Conservation (phyloP, 768 basidiomycete genomes). For the Suillus subluteus region DNA sequence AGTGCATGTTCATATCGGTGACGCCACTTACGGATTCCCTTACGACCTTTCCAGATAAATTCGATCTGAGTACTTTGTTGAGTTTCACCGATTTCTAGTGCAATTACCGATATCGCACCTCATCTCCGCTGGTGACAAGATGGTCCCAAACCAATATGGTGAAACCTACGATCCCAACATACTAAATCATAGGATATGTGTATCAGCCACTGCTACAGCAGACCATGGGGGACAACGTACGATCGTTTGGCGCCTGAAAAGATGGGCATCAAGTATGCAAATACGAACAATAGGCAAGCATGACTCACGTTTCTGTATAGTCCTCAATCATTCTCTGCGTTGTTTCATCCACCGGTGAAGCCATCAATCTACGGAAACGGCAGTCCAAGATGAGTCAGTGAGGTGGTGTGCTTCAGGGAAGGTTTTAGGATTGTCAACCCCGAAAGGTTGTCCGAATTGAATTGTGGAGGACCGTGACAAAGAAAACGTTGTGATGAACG, state of each 20-base stretch:
- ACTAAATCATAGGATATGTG: conserved; percentile 32
- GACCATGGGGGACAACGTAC: neutral
- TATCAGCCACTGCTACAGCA: neutral
- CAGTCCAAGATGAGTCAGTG: neutral
- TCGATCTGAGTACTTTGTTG: conserved; percentile 25
- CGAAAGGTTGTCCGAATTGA: neutral
- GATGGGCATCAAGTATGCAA: neutral
- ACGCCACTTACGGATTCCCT: conserved; percentile 28
- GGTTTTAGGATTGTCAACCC: neutral
- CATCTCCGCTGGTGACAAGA: conserved; percentile 36
- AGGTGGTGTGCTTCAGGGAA: too few species aligned
- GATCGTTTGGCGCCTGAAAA: conserved; percentile 1
- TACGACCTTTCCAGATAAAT: conserved; percentile 35
- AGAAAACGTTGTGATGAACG: neutral
- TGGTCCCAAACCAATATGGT: conserved; percentile 50
- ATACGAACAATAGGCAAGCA: neutral
- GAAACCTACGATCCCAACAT: conserved; percentile 52
- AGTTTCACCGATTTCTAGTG: neutral
- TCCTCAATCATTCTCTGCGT: neutral
- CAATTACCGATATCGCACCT: conserved; percentile 22
- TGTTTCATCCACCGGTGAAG: neutral
- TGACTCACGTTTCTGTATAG: neutral
- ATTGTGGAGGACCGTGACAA: too few species aligned
- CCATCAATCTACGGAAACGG: neutral
- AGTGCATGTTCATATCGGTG: conserved; percentile 47